Base-by-base conservation (phyloP, 352 stramenopile species). In the Achlya hypogyna region DNA sequence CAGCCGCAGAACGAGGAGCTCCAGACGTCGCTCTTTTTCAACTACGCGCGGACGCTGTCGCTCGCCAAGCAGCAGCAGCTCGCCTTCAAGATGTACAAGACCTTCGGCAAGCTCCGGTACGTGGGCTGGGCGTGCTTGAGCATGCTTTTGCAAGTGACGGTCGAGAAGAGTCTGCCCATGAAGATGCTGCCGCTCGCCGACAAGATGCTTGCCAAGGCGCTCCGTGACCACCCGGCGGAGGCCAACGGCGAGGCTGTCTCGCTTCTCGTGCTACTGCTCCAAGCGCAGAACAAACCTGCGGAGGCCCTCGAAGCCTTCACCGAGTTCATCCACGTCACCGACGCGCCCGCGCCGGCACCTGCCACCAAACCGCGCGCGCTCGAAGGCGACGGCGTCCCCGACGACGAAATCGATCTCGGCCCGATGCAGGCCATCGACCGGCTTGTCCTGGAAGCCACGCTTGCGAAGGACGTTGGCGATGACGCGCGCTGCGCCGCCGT, bases 61-160 rank as follows among this genome's bases (percentile, higher is more conserved):
- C 89, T 89, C 54, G 79, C 91, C 64, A 90, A 94, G 75, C 85
- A 94, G 70, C 85, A 94, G 74, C 85, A 94, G 65, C 91, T 84
- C 18, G 85, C 83, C 62, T 78, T 92, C 64, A 92, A 92, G 69
- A 89, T 94, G 80, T 90, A 86, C 70, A 91, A 91, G 71, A 70
- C 78, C 1, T 92, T 92, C 53, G 71, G 69, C 29, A 86, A 79
- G 28, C 70, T 80, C 34, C 89, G 88, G 70, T 90, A 89, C 72
- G 75, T 94, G 52, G 89, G 82, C 72, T 94, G 85, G 83, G 85
- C 83, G 9, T 79, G 79, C 47, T 64, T 90, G 56, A 88, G 82
- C 62, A 93, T 94, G 84, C 79, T 91, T 71, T 69, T 94, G 63
- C 84, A 93, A 72, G 82, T 94, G 66, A 70, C 89, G 60, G 32